phyloP scores from a whole-genome alignment of 108 stramenopile species.

The Skeletonema menzelii region DNA sequence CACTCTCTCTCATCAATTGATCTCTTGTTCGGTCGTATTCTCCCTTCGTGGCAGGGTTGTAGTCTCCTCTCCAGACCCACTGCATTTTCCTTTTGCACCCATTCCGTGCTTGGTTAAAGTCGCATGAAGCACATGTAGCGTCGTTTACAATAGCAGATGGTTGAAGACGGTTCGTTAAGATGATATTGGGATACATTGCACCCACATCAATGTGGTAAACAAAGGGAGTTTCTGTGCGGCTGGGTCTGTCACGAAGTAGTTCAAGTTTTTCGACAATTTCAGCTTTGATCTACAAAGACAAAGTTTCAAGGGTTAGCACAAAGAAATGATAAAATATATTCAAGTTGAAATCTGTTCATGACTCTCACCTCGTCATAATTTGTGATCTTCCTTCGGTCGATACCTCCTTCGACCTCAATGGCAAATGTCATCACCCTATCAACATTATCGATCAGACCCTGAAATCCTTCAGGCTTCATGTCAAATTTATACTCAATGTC shows the following conservation, averaged over 20 bases:
- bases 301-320: background rate
- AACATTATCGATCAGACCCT: slow-evolving; percentile 94
- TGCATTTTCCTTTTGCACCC: slow-evolving; percentile 96
- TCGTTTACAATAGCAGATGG: slow-evolving; percentile 96
- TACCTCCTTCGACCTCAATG: slow-evolving; percentile 95
- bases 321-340: background rate
- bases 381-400: slow-evolving; percentile 82
- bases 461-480: slow-evolving; percentile 92
- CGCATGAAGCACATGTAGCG: slow-evolving; percentile 95
- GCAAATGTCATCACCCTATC: slow-evolving; percentile 97
- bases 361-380: slow-evolving; percentile 96
- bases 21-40: slow-evolving; percentile 89
- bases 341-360: background rate
- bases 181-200: slow-evolving; percentile 99
- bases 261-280: slow-evolving; percentile 94
- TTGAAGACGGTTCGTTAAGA: slow-evolving; percentile 98
- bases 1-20: slow-evolving; percentile 83
- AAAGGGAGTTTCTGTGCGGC: slow-evolving; percentile 88
- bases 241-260: slow-evolving; percentile 92
- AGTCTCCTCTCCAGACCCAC: slow-evolving; percentile 99
- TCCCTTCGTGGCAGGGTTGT: slow-evolving; percentile 81
- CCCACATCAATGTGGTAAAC: slow-evolving; percentile 99
- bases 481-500: slow-evolving; percentile 95
- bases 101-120: slow-evolving; percentile 94
- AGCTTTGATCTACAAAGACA: slow-evolving; percentile 40